Percentiles rank a stretch among this genome's conserved stretches.
Conservation (phyloP, 306 rosid genomes). For the Gynostemma pentaphyllum region DNA sequence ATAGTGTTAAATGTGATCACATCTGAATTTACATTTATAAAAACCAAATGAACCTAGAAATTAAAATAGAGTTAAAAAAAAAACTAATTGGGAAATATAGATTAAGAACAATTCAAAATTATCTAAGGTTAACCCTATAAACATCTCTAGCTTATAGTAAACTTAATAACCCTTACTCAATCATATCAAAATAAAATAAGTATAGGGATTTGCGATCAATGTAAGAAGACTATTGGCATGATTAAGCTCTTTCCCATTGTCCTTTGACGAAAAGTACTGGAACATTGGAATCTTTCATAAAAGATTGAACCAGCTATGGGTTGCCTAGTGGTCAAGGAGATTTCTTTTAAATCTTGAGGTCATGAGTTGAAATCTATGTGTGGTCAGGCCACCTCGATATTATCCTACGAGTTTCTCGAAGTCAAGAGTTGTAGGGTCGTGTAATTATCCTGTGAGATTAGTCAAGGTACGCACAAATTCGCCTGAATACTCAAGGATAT, state of each 20-base stretch:
- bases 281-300: not conserved
- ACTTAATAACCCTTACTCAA: not conserved
- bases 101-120: not conserved
- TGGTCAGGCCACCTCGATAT: too few relatives aligned
- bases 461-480: too few relatives aligned
- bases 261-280: not conserved
- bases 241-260: not conserved
- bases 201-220: not conserved
- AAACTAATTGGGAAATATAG: not conserved
- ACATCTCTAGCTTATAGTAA: not conserved
- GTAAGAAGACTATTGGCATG: not conserved
- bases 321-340: too few relatives aligned
- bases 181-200: not conserved
- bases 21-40: not conserved
- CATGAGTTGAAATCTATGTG: too few relatives aligned
- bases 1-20: not conserved
- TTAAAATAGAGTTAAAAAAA: not conserved
- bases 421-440: too few relatives aligned
- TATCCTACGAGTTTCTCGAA: too few relatives aligned
- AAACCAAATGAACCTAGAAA: not conserved
- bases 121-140: not conserved
- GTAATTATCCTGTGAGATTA: too few relatives aligned
- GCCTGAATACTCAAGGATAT: too few relatives aligned
- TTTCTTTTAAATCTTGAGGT: too few relatives aligned
- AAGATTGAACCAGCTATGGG: not conserved